Evolutionary conservation across 805 yeast species (phyloP).

Genomic region (Lipomyces starkeyi): DNA sequence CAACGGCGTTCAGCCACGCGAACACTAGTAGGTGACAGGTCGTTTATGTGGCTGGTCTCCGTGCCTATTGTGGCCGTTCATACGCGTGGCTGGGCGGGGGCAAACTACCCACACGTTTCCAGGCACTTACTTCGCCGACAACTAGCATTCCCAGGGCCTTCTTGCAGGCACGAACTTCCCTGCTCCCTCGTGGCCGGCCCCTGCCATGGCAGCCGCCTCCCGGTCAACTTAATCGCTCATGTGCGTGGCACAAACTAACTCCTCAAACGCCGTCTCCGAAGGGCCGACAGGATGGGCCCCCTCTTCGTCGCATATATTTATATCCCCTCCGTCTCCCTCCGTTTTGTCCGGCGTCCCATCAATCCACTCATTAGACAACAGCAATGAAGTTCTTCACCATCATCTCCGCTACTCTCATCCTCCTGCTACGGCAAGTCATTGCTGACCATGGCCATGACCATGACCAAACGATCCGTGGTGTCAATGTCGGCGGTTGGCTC

Average conservation of each 20-base stretch:
- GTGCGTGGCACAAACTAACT: not conserved
- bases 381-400: constrained; percentile 1
- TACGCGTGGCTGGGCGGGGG: not conserved
- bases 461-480: constrained; percentile 44
- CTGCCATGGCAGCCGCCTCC: not conserved
- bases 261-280: too few relatives aligned
- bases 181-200: not conserved
- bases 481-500: constrained; percentile 90
- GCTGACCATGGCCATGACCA: not conserved
- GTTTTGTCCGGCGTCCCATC: too few relatives aligned
- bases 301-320: too few relatives aligned
- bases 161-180: too few relatives aligned
- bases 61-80: too few relatives aligned
- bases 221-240: not conserved
- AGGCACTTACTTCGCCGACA: not conserved
- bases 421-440: not conserved
- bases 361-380: not conserved
- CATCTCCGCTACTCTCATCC: not conserved
- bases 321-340: not conserved
- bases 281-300: too few relatives aligned
- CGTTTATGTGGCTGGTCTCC: too few relatives aligned
- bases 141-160: too few relatives aligned
- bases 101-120: not conserved
- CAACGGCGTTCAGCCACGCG: not conserved
- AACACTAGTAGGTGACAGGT: too few relatives aligned